Evolutionary conservation across 768 basidiomycete species (phyloP).

Genomic region (Megacollybia marginata): DNA sequence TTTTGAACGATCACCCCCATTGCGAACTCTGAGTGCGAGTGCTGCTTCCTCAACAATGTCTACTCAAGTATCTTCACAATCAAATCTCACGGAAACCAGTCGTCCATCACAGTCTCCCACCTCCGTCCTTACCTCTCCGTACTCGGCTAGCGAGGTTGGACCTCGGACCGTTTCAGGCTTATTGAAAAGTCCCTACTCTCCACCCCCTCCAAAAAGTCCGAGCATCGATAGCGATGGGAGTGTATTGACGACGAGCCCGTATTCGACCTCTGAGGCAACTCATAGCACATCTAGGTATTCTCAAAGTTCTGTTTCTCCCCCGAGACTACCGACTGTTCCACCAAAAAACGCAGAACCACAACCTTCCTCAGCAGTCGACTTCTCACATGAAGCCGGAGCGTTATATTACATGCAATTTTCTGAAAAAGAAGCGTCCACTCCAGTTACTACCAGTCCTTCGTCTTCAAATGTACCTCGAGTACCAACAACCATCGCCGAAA

Average conservation of each 20-base stretch:
- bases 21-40: too few relatives aligned
- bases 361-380: constrained; percentile 8
- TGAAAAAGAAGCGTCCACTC: constrained; percentile 11
- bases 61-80: background rate
- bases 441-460: background rate
- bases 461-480: constrained; percentile 24
- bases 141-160: constrained; percentile 18
- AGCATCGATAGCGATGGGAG: too few relatives aligned
- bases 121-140: constrained; percentile 23
- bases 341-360: background rate
- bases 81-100: background rate
- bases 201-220: too few relatives aligned
- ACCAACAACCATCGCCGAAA: constrained; percentile 37
- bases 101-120: background rate
- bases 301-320: background rate
- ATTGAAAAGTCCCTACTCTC: too few relatives aligned
- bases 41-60: too few relatives aligned
- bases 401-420: constrained; percentile 60
- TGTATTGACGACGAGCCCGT: too few relatives aligned
- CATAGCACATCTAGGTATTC: background rate
- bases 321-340: constrained; percentile 1
- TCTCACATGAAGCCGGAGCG: constrained; percentile 54
- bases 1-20: too few relatives aligned
- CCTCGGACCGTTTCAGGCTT: background rate
- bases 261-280: too few relatives aligned